Evolutionary conservation across 805 yeast genomes (phyloP).

Genomic region (Monosporozyma yasuniensis): DNA sequence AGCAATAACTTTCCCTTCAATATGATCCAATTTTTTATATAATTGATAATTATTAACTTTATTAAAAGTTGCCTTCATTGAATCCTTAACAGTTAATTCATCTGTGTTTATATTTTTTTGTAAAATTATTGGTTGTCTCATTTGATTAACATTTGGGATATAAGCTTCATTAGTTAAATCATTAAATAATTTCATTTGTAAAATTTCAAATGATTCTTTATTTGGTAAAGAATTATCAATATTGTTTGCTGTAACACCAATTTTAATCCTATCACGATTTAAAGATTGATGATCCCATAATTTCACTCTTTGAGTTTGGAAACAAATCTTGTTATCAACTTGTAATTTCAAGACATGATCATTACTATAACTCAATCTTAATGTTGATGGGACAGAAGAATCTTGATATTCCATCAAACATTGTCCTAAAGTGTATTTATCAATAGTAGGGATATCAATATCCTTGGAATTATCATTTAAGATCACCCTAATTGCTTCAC

Average conservation of each 20-base stretch:
- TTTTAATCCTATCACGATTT: conserved; percentile 26
- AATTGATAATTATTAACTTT: conserved; percentile 20
- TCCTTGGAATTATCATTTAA: conserved; percentile 48
- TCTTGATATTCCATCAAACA: conserved; percentile 55
- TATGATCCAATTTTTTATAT: conserved; percentile 24
- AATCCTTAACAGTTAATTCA: conserved; percentile 26
- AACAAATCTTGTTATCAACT: conserved; percentile 60
- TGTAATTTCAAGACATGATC: conserved; percentile 50
- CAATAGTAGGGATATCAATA: conserved; percentile 19
- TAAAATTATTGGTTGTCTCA: conserved; percentile 38
- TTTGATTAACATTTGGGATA: conserved; percentile 45
- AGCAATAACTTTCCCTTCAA: conserved; percentile 30
- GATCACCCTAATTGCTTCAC: conserved; percentile 48
- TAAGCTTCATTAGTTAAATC: conserved; percentile 45
- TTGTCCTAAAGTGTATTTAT: conserved; percentile 39
- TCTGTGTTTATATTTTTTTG: conserved; percentile 33
- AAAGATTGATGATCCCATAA: conserved; percentile 28
- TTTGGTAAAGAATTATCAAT: conserved; percentile 21
- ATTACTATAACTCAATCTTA: conserved; percentile 49
- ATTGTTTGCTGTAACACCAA: conserved; percentile 49
- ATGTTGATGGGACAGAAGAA: conserved; percentile 59
- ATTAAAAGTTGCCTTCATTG: conserved; percentile 20
- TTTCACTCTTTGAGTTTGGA: conserved; percentile 49
- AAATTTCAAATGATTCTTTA: conserved; percentile 56
- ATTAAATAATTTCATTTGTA: conserved; percentile 48